These are phyloP conservation scores for Raphidocelis subcapitata DNA, from an alignment of 139 green algal genomes.

Conservation along the genomic window DNA sequence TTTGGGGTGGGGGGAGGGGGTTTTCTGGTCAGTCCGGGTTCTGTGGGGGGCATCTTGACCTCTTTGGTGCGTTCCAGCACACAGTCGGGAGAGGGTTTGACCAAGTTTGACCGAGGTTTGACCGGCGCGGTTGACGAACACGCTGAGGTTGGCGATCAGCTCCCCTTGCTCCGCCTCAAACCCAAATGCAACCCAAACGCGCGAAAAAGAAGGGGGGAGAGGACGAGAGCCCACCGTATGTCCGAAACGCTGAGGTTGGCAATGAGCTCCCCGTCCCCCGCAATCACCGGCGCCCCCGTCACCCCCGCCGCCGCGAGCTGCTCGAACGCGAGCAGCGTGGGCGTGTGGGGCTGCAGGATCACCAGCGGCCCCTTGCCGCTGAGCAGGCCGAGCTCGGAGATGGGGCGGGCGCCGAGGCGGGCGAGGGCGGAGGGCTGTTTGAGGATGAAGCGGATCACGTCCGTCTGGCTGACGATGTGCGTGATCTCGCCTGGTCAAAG, in stretches of 20 bases:
- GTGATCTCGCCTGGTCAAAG: slow-evolving; percentile 66
- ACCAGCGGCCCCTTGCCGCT: slow-evolving; percentile 29
- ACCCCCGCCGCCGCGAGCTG: slow-evolving; percentile 52
- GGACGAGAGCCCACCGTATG: slow-evolving; percentile 49
- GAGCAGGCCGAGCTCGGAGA: slow-evolving; percentile 45
- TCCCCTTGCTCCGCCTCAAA: slow-evolving; percentile 38
- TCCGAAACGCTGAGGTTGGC: slow-evolving; percentile 80
- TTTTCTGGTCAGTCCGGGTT: too few relatives aligned
- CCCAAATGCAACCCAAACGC: too few relatives aligned
- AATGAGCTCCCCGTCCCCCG: slow-evolving; percentile 54
- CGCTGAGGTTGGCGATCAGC: slow-evolving; percentile 79
- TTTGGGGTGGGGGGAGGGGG: not conserved
- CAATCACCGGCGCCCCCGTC: slow-evolving; percentile 64
- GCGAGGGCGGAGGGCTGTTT: slow-evolving; percentile 31
- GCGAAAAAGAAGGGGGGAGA: too few relatives aligned
- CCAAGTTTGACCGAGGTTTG: too few relatives aligned
- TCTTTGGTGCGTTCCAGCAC: too few relatives aligned
- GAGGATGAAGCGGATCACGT: slow-evolving; percentile 37
- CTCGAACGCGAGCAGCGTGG: slow-evolving; percentile 70
- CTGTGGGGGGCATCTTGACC: too few relatives aligned
- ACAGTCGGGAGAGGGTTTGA: too few relatives aligned
- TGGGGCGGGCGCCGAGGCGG: slow-evolving; percentile 8
- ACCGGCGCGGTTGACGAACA: too few relatives aligned
- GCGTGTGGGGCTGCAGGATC: slow-evolving; percentile 52
- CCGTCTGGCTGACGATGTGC: slow-evolving; percentile 62